Percentiles rank a stretch among this genome's conserved stretches.
Evolutionary conservation across 1,284 basidiomycete species (phyloP).

Genomic region (Irpex lacteus): DNA sequence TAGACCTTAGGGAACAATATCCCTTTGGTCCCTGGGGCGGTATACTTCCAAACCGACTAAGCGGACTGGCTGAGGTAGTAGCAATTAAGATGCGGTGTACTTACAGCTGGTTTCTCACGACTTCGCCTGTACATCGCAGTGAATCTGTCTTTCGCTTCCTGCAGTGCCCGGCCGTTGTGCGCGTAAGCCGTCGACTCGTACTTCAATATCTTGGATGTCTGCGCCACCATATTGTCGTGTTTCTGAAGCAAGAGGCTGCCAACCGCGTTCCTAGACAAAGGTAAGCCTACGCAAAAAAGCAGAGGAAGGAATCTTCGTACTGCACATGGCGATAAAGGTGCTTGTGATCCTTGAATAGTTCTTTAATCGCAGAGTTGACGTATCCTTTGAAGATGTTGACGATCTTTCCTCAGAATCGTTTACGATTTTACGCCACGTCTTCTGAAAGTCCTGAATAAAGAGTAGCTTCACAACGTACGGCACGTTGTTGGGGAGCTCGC

Average conservation of each 20-base stretch:
- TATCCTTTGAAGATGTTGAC: slow-evolving; percentile 23
- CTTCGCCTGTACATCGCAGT: slow-evolving; percentile 14
- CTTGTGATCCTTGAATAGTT: slow-evolving; percentile 8
- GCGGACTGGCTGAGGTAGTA: not conserved
- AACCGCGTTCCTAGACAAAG: slow-evolving; percentile 5
- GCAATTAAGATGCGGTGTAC: not conserved
- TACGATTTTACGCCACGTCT: slow-evolving; percentile 38
- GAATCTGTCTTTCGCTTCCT: slow-evolving; percentile 14
- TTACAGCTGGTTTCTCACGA: not conserved
- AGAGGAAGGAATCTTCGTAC: slow-evolving; percentile 5
- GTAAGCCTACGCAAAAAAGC: not conserved
- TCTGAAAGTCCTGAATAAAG: slow-evolving; percentile 38
- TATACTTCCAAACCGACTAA: too few relatives aligned
- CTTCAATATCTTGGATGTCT: slow-evolving; percentile 11
- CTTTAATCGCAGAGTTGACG: slow-evolving; percentile 11
- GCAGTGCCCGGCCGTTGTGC: slow-evolving; percentile 18
- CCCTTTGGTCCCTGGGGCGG: too few relatives aligned
- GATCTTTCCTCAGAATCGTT: slow-evolving; percentile 36
- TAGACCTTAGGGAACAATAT: too few relatives aligned
- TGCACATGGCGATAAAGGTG: slow-evolving; percentile 5
- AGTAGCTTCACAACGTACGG: slow-evolving; percentile 46
- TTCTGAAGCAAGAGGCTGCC: slow-evolving; percentile 10
- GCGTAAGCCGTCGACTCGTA: slow-evolving; percentile 18
- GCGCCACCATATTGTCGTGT: slow-evolving; percentile 1
- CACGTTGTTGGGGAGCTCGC: slow-evolving; percentile 49